Evolutionary conservation across 2,329 filamentous ascomycete genomes (phyloP), one percentile per base, ranked within the genome.

Genomic region (Aureobasidium sp.): DNA sequence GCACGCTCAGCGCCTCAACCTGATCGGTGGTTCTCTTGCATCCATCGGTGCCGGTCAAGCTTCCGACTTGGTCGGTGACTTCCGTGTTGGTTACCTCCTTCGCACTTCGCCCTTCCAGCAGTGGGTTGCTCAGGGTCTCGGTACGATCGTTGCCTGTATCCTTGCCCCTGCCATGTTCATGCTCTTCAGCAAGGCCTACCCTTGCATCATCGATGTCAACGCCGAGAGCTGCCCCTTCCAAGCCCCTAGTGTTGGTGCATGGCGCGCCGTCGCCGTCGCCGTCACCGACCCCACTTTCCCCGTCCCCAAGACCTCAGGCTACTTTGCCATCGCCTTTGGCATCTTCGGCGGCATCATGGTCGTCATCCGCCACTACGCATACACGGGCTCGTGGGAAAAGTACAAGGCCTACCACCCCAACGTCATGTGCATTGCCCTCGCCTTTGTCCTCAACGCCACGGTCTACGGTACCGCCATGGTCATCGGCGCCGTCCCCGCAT

Each of bases 71-170:
- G 81, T 83, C 39, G 79, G 79, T 61, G 86, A 89, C 68, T 88
- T 88, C 80, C 80, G 85, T 37, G 84, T 85, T 44, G 86, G 86
- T 5, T 88, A 87, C 77, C 77, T 89, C 5, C 81, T 89, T 60
- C 78, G 81, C 65, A 88, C 86, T 0, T 81, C 86, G 0, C 86
- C 86, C 0, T 79, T 82, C 64, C 80, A 85, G 70, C 86, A 89
- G 72, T 89, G 85, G 78, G 78, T 85, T 66, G 86, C 85, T 0
- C 87, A 89, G 72, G 80, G 78, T 45, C 73, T 87, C 15, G 86
- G 86, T 31, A 83, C 83, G 9, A 71, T 87, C 36, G 80, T 87
- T 52, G 81, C 85, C n/a, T 78, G 87, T 66, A 87, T 87, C 75
- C 74, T 89, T 14, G 84, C 86, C 0, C 85, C 85, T 0, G 85